Percentiles rank a stretch among this genome's conserved stretches.
phyloP scores from a whole-genome alignment of 768 basidiomycete genomes.

The Tubosaeta sp. region DNA sequence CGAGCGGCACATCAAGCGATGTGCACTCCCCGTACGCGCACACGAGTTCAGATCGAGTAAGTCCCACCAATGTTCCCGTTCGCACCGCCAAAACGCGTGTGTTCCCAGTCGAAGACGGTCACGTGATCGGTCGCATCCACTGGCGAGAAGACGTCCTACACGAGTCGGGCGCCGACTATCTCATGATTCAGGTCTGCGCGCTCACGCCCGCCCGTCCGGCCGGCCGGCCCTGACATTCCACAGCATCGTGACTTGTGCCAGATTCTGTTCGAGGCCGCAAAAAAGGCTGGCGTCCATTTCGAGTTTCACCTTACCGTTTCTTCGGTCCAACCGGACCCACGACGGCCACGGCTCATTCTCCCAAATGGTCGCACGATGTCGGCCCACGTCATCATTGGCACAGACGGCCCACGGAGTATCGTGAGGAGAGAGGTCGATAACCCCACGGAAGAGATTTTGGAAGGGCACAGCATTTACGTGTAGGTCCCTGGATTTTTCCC shows the following conservation, averaged over 20 bases:
- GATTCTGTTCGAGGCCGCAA: constrained; percentile 45
- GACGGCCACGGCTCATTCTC: constrained; percentile 29
- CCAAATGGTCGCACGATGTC: constrained; percentile 42
- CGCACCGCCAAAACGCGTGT: too few species aligned
- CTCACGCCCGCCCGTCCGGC: neutral
- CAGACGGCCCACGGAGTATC: constrained; percentile 54
- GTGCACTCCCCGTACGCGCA: constrained; percentile 27
- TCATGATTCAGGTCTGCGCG: constrained; percentile 43
- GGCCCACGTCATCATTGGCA: constrained; percentile 57
- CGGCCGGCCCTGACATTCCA: neutral
- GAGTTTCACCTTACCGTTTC: constrained; percentile 40
- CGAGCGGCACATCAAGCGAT: constrained; percentile 37
- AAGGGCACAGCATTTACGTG: constrained; percentile 44
- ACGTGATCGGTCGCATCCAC: constrained; percentile 41
- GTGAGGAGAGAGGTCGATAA: constrained; percentile 34
- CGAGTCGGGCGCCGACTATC: constrained; percentile 52
- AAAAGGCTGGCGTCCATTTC: constrained; percentile 47
- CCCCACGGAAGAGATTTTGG: constrained; percentile 26
- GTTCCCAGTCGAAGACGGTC: constrained; percentile 31
- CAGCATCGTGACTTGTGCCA: constrained; percentile 54
- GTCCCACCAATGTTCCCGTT: neutral
- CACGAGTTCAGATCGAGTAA: constrained; percentile 23
- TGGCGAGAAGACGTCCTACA: constrained; percentile 47
- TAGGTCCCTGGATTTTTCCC: constrained; percentile 23
- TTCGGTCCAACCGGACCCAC: constrained; percentile 29